These are phyloP conservation scores for Biscogniauxia mediterranea DNA, from an alignment of 2,329 filamentous ascomycete genomes.

Conservation along the genomic window DNA sequence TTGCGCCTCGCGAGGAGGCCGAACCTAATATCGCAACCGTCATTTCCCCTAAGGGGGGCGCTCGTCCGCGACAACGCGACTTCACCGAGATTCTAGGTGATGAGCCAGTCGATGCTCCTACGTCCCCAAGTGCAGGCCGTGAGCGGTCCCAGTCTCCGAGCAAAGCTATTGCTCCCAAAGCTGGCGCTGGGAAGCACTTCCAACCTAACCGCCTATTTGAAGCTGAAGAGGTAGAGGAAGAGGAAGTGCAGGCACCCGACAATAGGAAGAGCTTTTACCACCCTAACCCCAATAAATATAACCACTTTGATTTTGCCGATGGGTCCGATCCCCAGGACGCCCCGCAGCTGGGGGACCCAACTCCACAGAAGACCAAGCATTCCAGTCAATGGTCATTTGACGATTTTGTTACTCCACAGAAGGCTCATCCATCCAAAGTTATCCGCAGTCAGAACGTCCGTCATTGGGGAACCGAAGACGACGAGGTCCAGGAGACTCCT, in stretches of 20 bases:
- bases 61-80: conserved; percentile 63
- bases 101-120: conserved; percentile 39
- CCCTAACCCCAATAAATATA: conserved; percentile 75
- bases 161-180: conserved; percentile 42
- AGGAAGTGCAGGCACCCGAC: conserved; percentile 43
- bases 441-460: conserved; percentile 66
- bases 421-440: conserved; percentile 60
- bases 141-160: conserved; percentile 40
- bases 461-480: conserved; percentile 75
- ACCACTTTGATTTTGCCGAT: conserved; percentile 81
- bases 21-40: conserved; percentile 49
- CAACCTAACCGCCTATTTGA: conserved; percentile 64
- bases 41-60: conserved; percentile 61
- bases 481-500: conserved; percentile 57
- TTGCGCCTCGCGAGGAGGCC: conserved; percentile 65
- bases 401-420: conserved; percentile 82
- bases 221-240: conserved; percentile 46
- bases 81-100: conserved; percentile 70
- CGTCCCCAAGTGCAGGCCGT: conserved; percentile 39
- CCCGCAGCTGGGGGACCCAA: conserved; percentile 40
- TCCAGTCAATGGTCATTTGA: conserved; percentile 81
- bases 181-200: conserved; percentile 59
- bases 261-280: conserved; percentile 47
- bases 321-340: conserved; percentile 53
- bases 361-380: conserved; percentile 60